These are phyloP conservation scores for Aquilaria agallochum DNA, from an alignment of 441 rosid genomes.

Conservation along the genomic window DNA sequence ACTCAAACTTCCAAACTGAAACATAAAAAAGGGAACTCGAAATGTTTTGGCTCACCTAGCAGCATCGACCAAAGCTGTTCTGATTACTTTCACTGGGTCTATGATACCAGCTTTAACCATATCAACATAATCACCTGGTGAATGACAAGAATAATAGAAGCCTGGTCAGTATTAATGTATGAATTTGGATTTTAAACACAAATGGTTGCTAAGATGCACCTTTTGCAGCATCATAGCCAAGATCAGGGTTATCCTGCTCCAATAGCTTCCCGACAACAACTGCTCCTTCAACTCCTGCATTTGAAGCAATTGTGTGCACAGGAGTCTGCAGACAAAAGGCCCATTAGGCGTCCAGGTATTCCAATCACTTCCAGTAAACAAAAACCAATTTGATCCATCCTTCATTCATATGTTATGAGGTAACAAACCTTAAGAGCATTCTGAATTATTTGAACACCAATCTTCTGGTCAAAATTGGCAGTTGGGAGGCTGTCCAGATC, in stretches of 20 bases:
- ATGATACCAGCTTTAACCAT: constrained; percentile 67
- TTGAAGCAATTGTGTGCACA: constrained; percentile 66
- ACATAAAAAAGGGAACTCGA: neutral
- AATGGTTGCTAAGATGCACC: constrained; percentile 26
- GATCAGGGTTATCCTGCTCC: constrained; percentile 70
- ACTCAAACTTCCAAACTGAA: neutral
- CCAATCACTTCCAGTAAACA: neutral
- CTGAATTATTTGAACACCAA: constrained; percentile 76
- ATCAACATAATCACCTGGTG: constrained; percentile 61
- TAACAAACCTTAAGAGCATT: constrained; percentile 60
- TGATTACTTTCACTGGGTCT: constrained; percentile 68
- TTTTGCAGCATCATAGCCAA: constrained; percentile 93
- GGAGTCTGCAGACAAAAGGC: constrained; percentile 37
- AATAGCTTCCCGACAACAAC: constrained; percentile 84
- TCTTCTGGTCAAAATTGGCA: constrained; percentile 72
- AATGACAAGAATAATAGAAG: neutral
- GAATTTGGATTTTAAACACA: neutral
- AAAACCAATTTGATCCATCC: neutral
- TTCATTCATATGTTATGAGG: neutral
- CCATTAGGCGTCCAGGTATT: neutral
- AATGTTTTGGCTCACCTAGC: constrained; percentile 35
- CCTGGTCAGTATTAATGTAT: no score
- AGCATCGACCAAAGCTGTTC: constrained; percentile 66
- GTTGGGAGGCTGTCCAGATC: constrained; percentile 59
- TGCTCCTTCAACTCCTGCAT: constrained; percentile 91